Evolutionary conservation across 441 rosid species (phyloP), one percentile per base, ranked within the genome.

Genomic region (Sinapis alba): DNA sequence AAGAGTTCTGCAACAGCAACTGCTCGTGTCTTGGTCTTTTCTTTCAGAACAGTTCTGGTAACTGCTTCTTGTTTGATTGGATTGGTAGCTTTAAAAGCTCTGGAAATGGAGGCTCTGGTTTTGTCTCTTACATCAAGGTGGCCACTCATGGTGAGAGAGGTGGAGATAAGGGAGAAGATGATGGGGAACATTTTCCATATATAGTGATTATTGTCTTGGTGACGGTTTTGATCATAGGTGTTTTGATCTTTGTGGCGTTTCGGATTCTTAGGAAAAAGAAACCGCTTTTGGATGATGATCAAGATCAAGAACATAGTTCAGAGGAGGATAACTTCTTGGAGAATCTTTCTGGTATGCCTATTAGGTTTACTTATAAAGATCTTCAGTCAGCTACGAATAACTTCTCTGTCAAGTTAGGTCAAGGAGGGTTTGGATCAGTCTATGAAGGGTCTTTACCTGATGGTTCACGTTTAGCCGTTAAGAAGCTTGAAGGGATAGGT

Each of bases 381-480:
- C 99, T 94, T 69, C 90, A 87, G 79, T 76, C 81, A 27, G 96
- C 97, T 1, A 94, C 99, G 11, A 81, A 87, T 72, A 84, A 89
- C 86, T 94, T 94, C 81, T 76, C 88, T 1, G 84, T 84, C 47
- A 92, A 86, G 87, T 88, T 94, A 27, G 99, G 99, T 36, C 98
- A 87, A 19, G 99, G 98, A 27, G 98, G 99, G 47, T 95, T 95
- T 71, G 99, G 99, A 26, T 87, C 98, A 0, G 98, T 95, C 47
- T 95, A 92, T 62, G 83, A 77, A 73, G 99, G 98, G 5, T 64
- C 69, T 79, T 91, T 95, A 9, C 88, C 88, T 0, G 99, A 91
- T 78, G 98, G 97, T 28, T 86, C 93, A 16, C 84, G 77, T 34
- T 6, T 95, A 38, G 98, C 99, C 5, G 98, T 93, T 68, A 95